phyloP scores from a whole-genome alignment of 495 filamentous ascomycete genomes.

The Aspergillus ostianus region DNA sequence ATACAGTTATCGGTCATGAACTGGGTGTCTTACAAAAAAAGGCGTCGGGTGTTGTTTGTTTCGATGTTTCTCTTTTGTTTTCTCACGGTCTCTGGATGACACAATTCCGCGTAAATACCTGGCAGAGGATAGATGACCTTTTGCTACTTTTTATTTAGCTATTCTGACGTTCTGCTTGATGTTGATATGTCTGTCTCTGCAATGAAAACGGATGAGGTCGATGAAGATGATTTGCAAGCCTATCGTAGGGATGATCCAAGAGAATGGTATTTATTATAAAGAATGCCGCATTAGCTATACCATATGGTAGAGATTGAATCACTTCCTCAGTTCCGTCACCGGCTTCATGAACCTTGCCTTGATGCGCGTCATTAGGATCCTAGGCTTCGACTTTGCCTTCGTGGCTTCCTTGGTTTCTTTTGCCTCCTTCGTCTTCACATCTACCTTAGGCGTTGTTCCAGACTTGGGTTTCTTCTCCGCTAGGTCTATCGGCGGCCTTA shows the following conservation, averaged over 20 bases:
- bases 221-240: background rate
- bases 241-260: no score
- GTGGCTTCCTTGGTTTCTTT: background rate
- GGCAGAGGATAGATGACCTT: background rate
- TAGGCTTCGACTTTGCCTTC: background rate
- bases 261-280: no score
- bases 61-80: conserved; percentile 5
- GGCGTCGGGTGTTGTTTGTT: conserved; percentile 20
- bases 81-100: conserved; percentile 11
- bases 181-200: background rate
- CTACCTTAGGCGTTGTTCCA: background rate
- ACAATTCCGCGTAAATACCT: conserved; percentile 10
- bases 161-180: background rate
- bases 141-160: background rate
- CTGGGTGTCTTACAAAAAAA: conserved; percentile 16
- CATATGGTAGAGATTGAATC: background rate
- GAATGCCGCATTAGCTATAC: no score
- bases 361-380: background rate
- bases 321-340: background rate
- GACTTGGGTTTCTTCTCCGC: background rate
- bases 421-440: no score
- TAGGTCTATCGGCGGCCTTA: background rate
- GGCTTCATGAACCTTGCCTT: background rate
- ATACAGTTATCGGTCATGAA: conserved; percentile 21
- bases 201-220: background rate